Percentiles rank a stretch among this genome's conserved stretches.
Conservation (phyloP, 2,329 filamentous ascomycete genomes). For the Epichloe glyceriae region DNA sequence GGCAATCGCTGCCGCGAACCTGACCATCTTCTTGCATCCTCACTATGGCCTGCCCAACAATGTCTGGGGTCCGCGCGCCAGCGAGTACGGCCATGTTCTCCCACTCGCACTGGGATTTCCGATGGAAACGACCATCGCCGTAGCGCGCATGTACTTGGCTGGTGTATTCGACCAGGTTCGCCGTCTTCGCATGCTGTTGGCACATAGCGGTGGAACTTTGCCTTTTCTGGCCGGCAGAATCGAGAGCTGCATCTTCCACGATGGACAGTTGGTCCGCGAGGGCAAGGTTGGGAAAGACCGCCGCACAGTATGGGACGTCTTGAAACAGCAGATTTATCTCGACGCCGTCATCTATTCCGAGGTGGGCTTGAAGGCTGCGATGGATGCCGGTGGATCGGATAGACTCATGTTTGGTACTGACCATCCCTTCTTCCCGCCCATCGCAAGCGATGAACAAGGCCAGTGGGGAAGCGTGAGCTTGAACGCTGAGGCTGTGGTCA, state of each 20-base stretch:
- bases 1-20: slow-evolving; percentile 48
- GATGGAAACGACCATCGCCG: slow-evolving; percentile 83
- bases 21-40: slow-evolving; percentile 75
- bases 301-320: slow-evolving; percentile 40
- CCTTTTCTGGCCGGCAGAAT: slow-evolving; percentile 82
- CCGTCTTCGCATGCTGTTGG: slow-evolving; percentile 59
- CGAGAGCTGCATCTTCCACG: slow-evolving; percentile 76
- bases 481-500: slow-evolving; percentile 39
- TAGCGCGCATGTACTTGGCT: slow-evolving; percentile 75
- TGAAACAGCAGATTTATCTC: slow-evolving; percentile 66
- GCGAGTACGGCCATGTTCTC: slow-evolving; percentile 75
- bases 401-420: slow-evolving; percentile 72
- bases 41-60: slow-evolving; percentile 77
- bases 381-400: slow-evolving; percentile 54
- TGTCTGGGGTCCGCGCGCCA: slow-evolving; percentile 62
- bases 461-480: slow-evolving; percentile 57
- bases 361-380: slow-evolving; percentile 57
- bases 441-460: slow-evolving; percentile 46
- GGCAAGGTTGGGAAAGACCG: slow-evolving; percentile 39
- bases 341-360: slow-evolving; percentile 78
- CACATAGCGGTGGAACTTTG: slow-evolving; percentile 78
- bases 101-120: slow-evolving; percentile 80
- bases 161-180: slow-evolving; percentile 71
- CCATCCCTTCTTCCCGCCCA: slow-evolving; percentile 74
- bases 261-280: slow-evolving; percentile 56